Base-by-base conservation (phyloP, 2,329 filamentous ascomycete genomes). In the Aspergillus luchuensis region DNA sequence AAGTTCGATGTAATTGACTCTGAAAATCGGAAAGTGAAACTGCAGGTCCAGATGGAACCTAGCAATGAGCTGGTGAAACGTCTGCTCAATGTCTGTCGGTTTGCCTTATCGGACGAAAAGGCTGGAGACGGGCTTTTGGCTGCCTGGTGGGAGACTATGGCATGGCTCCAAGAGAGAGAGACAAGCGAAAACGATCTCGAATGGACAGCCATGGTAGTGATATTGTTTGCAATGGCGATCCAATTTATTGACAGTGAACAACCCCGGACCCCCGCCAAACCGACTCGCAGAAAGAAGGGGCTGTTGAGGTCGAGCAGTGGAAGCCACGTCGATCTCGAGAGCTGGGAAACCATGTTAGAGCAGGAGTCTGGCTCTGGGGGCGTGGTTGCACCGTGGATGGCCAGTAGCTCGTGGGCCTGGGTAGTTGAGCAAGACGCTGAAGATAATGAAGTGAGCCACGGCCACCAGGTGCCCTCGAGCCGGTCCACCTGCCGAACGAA, bases 131-230 rank as follows among this genome's bases (percentile, higher is more conserved):
- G 80, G 25, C 76, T 92, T 8, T 77, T 91, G 59, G 82, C 87
- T 8, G 86, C 84, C 2, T 93, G 90, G 89, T 90, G 90, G 84
- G 88, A 91, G 70, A 82, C 86, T 19, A 84, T 90, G 76, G 85
- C 87, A 63, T 94, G 90, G 90, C 79, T 91, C 43, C 78, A 79
- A 41, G 65, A 76, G 10, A 81, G 82, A 58, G 78, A 81, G 4
- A 76, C 82, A 4, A 71, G 78, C 7, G 72, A 81, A 13, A 74
- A 76, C 3, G 82, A 89, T 63, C 59, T 78, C 1, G 91, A 93
- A 73, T 93, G 90, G 90, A 89, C 88, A 4, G 85, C 87, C 2
- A 72, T 90, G 50, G 81, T 87, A 3, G 81, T 90, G 8, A 79
- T 89, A 8, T 74, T 93, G 3, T 82, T 91, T 49, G 80, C 85